phyloP scores from a whole-genome alignment of 1,284 basidiomycete genomes.

The Cystobasidiaceae sp. region DNA sequence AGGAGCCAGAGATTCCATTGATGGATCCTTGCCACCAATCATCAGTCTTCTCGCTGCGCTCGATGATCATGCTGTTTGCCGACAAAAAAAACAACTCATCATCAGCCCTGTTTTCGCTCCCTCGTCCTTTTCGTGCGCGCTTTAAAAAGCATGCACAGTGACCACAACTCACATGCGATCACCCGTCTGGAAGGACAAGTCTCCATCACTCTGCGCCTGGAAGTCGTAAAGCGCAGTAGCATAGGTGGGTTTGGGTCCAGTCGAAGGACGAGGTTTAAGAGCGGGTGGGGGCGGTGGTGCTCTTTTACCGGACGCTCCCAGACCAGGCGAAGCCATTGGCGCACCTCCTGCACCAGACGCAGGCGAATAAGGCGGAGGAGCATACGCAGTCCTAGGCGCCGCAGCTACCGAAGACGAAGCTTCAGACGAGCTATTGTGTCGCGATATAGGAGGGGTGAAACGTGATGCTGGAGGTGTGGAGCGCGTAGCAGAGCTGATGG shows the following conservation, averaged over 20 bases:
- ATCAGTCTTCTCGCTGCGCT: constrained; percentile 74
- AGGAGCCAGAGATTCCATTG: constrained; percentile 80
- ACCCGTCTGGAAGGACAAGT: constrained; percentile 85
- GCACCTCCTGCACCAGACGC: constrained; percentile 44
- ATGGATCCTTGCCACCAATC: constrained; percentile 98
- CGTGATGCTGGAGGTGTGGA: constrained; percentile 50
- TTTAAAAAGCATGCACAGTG: background rate
- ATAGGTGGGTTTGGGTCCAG: constrained; percentile 53
- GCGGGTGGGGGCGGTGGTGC: constrained; percentile 83
- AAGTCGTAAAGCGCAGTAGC: constrained; percentile 96
- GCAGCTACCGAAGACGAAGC: too few species aligned
- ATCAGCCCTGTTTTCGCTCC: too few species aligned
- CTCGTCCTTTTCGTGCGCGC: too few species aligned
- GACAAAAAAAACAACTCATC: background rate
- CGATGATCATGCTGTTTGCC: constrained; percentile 55
- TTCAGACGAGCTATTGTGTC: background rate
- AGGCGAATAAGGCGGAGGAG: constrained; percentile 44
- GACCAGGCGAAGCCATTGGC: constrained; percentile 47
- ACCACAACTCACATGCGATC: constrained; percentile 70
- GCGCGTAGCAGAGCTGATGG: constrained; percentile 36
- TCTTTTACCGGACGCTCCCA: constrained; percentile 55
- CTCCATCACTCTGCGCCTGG: constrained; percentile 83
- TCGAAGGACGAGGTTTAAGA: constrained; percentile 67
- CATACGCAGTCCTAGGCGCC: constrained; percentile 27
- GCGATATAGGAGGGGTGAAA: constrained; percentile 49